A percentile compares a stretch with the other conserved stretches of the same genome.
Evolutionary conservation across 768 basidiomycete species (phyloP).

Genomic region (Russula sp.): DNA sequence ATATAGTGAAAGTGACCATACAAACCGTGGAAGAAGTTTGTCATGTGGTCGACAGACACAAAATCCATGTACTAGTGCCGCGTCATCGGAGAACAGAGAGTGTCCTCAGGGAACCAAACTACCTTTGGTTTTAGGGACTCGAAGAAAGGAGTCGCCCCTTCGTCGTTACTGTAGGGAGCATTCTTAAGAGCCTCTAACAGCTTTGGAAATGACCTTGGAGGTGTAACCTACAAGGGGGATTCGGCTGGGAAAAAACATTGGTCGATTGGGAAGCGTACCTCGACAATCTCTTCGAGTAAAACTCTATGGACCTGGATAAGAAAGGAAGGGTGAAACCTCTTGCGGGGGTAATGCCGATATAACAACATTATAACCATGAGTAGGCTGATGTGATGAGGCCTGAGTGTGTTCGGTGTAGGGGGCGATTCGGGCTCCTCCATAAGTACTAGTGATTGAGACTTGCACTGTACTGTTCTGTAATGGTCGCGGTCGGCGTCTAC

Average conservation of each 20-base stretch:
- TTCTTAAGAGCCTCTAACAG: slow-evolving; percentile 40
- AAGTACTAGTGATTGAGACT: not conserved
- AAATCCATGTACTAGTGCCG: slow-evolving; percentile 48
- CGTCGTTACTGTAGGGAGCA: slow-evolving; percentile 21
- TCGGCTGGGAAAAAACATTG: slow-evolving; percentile 13
- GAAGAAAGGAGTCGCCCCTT: slow-evolving; percentile 24
- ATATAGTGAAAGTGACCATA: not conserved
- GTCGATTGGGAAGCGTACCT: slow-evolving; percentile 42
- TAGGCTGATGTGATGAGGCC: slow-evolving; percentile 74
- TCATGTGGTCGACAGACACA: slow-evolving; percentile 55
- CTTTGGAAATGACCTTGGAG: slow-evolving; percentile 51
- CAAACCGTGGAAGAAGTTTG: slow-evolving; percentile 51
- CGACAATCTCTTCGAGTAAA: slow-evolving; percentile 66
- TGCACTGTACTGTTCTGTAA: too few relatives aligned
- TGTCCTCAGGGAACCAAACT: not conserved
- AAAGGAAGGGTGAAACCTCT: slow-evolving; percentile 55
- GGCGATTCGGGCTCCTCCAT: slow-evolving; percentile 49
- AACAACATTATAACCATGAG: slow-evolving; percentile 59
- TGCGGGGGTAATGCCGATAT: slow-evolving; percentile 57
- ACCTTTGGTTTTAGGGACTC: slow-evolving; percentile 29
- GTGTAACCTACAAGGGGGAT: slow-evolving; percentile 49
- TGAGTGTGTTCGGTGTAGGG: slow-evolving; percentile 62
- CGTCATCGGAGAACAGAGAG: not conserved
- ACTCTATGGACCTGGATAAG: slow-evolving; percentile 62
- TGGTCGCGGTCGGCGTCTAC: not conserved